Evolutionary conservation across 768 basidiomycete genomes (phyloP).

Genomic region (Boletus rubropictus): DNA sequence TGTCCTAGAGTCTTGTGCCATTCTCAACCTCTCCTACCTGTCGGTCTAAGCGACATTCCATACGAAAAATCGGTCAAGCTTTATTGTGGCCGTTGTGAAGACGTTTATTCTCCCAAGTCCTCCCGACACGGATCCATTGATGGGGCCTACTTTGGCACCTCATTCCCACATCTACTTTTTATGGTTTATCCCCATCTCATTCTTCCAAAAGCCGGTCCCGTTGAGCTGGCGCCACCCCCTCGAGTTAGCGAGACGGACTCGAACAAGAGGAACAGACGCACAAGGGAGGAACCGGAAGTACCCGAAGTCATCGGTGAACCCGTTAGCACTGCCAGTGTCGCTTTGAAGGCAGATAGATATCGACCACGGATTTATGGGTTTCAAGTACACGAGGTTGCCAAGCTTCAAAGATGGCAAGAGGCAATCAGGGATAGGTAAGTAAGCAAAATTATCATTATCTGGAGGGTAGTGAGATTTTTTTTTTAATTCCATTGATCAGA

Average conservation of each 20-base stretch:
- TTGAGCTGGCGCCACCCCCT: constrained; percentile 30
- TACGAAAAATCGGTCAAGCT: constrained; percentile 99
- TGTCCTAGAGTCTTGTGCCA: constrained; percentile 97
- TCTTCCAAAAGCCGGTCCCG: constrained; percentile 67
- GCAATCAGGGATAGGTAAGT: constrained; percentile 77
- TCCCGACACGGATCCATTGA: constrained; percentile 96
- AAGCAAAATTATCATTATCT: not conserved
- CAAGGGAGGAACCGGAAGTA: constrained; percentile 48
- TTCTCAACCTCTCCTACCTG: constrained; percentile 89
- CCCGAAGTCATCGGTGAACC: constrained; percentile 57
- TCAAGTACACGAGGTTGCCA: constrained; percentile 90
- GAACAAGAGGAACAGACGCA: constrained; percentile 39
- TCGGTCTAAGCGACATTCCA: constrained; percentile 94
- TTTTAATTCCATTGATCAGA: constrained; percentile 22
- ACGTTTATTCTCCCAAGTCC: constrained; percentile 96
- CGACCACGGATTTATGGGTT: constrained; percentile 95
- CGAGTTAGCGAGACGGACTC: constrained; percentile 28
- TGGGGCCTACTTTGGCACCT: constrained; percentile 97
- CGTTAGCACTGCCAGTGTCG: constrained; percentile 74
- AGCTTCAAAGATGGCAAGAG: constrained; percentile 93
- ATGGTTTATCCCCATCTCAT: constrained; percentile 95
- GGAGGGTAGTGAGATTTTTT: not conserved
- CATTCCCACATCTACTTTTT: constrained; percentile 94
- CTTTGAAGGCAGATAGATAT: constrained; percentile 87
- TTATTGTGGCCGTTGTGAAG: constrained; percentile 97